Conservation (phyloP, 108 stramenopile species). For the Fragilariopsis cylindrus region DNA sequence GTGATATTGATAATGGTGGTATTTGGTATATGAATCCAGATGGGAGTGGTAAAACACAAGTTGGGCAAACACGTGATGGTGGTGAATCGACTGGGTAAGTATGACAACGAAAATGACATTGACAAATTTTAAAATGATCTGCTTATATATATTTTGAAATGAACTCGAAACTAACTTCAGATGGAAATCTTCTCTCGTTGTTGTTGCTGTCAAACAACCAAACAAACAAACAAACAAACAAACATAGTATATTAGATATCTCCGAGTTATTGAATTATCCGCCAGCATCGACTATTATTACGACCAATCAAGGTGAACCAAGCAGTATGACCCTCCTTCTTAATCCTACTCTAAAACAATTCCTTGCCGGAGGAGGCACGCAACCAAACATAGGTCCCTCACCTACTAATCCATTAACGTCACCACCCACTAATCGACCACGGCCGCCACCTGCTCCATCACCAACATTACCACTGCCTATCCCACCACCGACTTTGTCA, state of each 20-base stretch:
- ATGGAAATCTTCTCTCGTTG: too few relatives aligned
- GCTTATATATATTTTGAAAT: too few relatives aligned
- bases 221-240: too few relatives aligned
- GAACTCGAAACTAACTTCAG: too few relatives aligned
- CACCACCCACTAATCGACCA: too few relatives aligned
- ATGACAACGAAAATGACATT: too few relatives aligned
- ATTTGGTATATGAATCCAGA: conserved; percentile 26
- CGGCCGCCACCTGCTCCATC: too few relatives aligned
- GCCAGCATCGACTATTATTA: background rate
- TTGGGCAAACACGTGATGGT: conserved; percentile 3
- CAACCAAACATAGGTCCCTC: background rate
- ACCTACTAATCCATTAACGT: too few relatives aligned
- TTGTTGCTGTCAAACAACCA: too few relatives aligned
- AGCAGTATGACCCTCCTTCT: conserved; percentile 17
- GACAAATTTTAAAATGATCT: too few relatives aligned
- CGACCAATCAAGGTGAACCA: conserved; percentile 12
- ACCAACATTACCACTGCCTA: too few relatives aligned
- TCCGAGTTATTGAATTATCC: conserved; percentile 14
- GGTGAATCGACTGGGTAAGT: conserved; percentile 6
- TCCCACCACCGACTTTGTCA: too few relatives aligned
- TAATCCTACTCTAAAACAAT: background rate
- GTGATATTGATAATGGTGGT: conserved; percentile 23
- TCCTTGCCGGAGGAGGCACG: background rate
- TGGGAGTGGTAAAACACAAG: conserved; percentile 13
- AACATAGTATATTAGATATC: background rate